A percentile compares a stretch with the other conserved stretches of the same genome.
phyloP scores from a whole-genome alignment of 2,329 filamentous ascomycete genomes.

The Coccinonectria pachysandricola region DNA sequence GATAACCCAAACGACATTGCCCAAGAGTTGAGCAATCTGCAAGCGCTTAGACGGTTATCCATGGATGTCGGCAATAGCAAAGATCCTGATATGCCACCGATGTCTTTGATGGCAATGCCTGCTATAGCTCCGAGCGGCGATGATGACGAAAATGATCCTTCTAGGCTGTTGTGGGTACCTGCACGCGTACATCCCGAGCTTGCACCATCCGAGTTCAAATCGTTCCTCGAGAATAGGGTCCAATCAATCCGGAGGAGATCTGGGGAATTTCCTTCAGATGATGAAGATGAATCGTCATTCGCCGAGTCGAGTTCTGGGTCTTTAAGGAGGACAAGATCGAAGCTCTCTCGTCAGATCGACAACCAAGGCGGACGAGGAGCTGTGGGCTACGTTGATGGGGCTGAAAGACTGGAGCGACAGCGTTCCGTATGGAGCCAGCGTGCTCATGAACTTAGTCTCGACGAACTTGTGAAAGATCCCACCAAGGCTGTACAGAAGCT shows the following conservation, averaged over 20 bases:
- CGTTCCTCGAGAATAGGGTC: constrained; percentile 86
- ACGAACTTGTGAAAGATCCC: constrained; percentile 75
- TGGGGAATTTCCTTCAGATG: constrained; percentile 54
- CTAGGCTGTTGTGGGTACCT: constrained; percentile 89
- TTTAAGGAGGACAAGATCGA: constrained; percentile 81
- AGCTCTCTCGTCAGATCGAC: constrained; percentile 87
- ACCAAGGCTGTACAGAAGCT: constrained; percentile 60
- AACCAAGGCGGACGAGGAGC: constrained; percentile 48
- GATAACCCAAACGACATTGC: constrained; percentile 82
- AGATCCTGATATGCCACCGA: constrained; percentile 65
- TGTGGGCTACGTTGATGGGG: constrained; percentile 69
- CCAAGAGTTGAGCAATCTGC: constrained; percentile 84
- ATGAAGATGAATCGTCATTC: constrained; percentile 32
- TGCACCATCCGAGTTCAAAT: constrained; percentile 92
- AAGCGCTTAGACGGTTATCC: constrained; percentile 82
- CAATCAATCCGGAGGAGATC: constrained; percentile 81
- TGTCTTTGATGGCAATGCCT: constrained; percentile 58
- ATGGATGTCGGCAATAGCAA: constrained; percentile 76
- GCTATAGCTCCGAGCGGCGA: constrained; percentile 60
- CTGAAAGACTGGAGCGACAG: constrained; percentile 67
- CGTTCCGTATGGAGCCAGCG: constrained; percentile 49
- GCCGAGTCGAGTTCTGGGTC: constrained; percentile 49
- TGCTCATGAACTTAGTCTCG: constrained; percentile 57
- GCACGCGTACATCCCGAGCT: constrained; percentile 89
- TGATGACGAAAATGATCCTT: constrained; percentile 79